Evolutionary conservation across 441 rosid species (phyloP).

Genomic region (Pelargonium australe): DNA sequence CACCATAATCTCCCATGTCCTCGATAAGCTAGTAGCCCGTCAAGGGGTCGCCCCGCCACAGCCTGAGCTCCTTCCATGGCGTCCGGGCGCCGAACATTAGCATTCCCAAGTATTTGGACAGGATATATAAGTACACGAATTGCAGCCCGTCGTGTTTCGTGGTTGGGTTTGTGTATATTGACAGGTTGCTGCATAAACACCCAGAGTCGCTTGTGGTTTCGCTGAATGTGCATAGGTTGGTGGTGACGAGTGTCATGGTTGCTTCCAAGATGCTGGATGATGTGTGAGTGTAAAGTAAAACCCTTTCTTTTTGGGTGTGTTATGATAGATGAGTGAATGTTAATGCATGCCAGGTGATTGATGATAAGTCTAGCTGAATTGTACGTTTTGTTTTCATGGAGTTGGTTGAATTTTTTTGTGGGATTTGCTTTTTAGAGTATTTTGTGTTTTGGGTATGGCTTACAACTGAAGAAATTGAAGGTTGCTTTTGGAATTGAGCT

Average conservation of each 20-base stretch:
- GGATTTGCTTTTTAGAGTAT: too few species aligned
- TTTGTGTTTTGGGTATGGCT: too few species aligned
- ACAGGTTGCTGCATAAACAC: slow-evolving; percentile 60
- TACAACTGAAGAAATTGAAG: too few species aligned
- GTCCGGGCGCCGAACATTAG: slow-evolving; percentile 66
- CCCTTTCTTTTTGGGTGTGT: neutral
- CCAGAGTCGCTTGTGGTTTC: slow-evolving; percentile 69
- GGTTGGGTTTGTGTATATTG: slow-evolving; percentile 70
- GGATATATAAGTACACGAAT: slow-evolving; percentile 71
- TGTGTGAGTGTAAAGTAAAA: slow-evolving; percentile 39
- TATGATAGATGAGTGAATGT: neutral
- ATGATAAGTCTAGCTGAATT: neutral
- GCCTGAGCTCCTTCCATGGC: slow-evolving; percentile 23
- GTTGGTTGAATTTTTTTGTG: too few species aligned
- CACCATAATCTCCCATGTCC: too few species aligned
- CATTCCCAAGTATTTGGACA: slow-evolving; percentile 68
- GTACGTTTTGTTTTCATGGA: too few species aligned
- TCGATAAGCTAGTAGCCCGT: too few species aligned
- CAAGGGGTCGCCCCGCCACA: too few species aligned
- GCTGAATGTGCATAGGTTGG: slow-evolving; percentile 67
- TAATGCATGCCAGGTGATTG: neutral
- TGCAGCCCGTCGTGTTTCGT: slow-evolving; percentile 88
- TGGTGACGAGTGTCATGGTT: slow-evolving; percentile 73
- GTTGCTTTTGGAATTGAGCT: too few species aligned
- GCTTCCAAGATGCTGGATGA: slow-evolving; percentile 83